Evolutionary conservation across 2,329 filamentous ascomycete genomes (phyloP), one percentile per base, ranked within the genome.

Genomic region (Thielaviopsis ethacetica): DNA sequence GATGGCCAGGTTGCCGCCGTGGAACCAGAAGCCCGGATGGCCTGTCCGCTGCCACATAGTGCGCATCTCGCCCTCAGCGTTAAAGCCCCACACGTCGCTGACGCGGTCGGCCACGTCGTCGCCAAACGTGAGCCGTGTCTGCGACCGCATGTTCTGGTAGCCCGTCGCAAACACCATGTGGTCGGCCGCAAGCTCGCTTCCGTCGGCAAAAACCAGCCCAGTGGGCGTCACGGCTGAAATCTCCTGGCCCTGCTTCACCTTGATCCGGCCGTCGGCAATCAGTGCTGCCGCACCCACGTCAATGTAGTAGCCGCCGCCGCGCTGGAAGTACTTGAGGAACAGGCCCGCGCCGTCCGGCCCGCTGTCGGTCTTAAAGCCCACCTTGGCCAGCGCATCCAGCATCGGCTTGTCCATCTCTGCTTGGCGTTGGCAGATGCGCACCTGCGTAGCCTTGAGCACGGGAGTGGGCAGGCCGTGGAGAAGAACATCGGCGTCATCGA

Each of bases 261-360:
- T 80, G 66, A 87, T 80, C 65, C 80, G 81, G 0, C 83, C 82
- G 13, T 84, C 78, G 1, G 73, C 72, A 60, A 87, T 84, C 24
- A 86, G 73, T 64, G 79, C 69, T 0, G 78, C 79, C 0, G 77
- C 79, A 0, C 84, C 84, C 1, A 85, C 82, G 62, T 87, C 81
- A 62, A 86, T 83, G 68, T 86, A 86, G 66, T 86, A 86, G 0
- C 84, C 83, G 0, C 84, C 84, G 1, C 82, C 82, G 2, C 80
- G 76, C 63, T 83, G 80, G 62, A 83, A 74, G 65, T 85, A 86
- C 67, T 85, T 84, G 57, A 78, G 68, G 59, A 80, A 74, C 3
- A 85, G 71, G 0, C 83, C 83, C 0, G 75, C 71, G 0, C 72
- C 76, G 57, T 82, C 75, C 0, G 79, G 76, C 0, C 83, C 83